These are phyloP conservation scores for Crotalaria pallida DNA, from an alignment of 306 rosid genomes.

Conservation along the genomic window DNA sequence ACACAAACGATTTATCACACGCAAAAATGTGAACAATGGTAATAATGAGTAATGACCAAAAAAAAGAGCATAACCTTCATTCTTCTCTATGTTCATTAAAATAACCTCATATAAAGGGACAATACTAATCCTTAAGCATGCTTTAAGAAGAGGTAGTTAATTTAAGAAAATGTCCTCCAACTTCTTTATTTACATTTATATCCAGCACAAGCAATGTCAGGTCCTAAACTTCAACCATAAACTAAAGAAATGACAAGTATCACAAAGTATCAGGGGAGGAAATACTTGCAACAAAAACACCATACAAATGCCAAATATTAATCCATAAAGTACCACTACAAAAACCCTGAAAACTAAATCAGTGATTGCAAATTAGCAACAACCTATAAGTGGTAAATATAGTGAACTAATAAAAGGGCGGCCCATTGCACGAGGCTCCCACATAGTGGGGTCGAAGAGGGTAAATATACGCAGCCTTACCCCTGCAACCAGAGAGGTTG, in stretches of 20 bases:
- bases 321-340: neutral
- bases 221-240: neutral
- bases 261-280: neutral
- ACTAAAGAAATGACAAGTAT: neutral
- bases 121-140: neutral
- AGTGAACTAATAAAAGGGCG: neutral
- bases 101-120: neutral
- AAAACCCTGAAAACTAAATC: neutral
- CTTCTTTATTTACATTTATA: neutral
- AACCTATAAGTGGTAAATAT: neutral
- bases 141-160: neutral
- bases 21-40: neutral
- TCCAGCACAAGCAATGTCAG: neutral
- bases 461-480: too few species aligned
- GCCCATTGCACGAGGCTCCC: too few species aligned
- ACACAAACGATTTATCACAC: neutral
- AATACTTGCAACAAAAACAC: constrained; percentile 7
- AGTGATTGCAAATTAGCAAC: constrained; percentile 1
- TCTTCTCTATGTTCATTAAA: neutral
- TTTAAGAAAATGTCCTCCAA: neutral
- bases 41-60: neutral
- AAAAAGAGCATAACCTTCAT: neutral
- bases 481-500: too few species aligned
- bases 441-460: too few species aligned
- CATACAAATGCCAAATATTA: neutral